Evolutionary conservation across 495 filamentous ascomycete species (phyloP).

Genomic region (Aspergillus olivimuriae): DNA sequence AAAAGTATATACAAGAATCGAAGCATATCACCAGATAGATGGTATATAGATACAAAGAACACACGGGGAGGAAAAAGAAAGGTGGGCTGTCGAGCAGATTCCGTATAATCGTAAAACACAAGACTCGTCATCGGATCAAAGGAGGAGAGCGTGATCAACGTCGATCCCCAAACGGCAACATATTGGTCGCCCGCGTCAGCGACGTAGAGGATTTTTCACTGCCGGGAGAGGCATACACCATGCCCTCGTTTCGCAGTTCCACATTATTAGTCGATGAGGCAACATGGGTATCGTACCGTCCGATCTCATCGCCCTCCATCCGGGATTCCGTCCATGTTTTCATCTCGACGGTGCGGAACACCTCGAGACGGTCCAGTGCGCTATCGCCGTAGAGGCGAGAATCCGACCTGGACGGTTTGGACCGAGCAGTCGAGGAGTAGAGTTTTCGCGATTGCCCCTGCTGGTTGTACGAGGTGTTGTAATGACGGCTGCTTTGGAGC

Average conservation of each 20-base stretch:
- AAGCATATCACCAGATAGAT: too few relatives aligned
- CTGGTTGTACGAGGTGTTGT: slow-evolving; percentile 15
- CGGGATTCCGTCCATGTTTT: slow-evolving; percentile 25
- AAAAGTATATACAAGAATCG: too few relatives aligned
- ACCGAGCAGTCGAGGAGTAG: slow-evolving; percentile 18
- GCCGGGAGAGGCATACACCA: slow-evolving; percentile 15
- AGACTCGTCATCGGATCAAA: background rate
- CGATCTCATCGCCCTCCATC: slow-evolving; percentile 8
- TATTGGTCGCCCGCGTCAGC: slow-evolving; percentile 2
- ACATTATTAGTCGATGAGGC: slow-evolving; percentile 11
- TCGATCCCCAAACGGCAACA: slow-evolving; percentile 1
- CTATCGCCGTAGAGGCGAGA: slow-evolving; percentile 5
- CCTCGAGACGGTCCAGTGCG: slow-evolving; percentile 9
- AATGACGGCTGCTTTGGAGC: slow-evolving; percentile 23
- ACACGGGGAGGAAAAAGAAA: background rate
- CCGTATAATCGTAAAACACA: background rate
- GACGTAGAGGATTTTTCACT: slow-evolving; percentile 13
- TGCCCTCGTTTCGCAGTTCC: slow-evolving; percentile 14
- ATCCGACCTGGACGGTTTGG: slow-evolving; percentile 7
- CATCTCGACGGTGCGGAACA: slow-evolving; percentile 29
- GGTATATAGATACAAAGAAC: too few relatives aligned
- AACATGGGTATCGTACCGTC: slow-evolving; percentile 11
- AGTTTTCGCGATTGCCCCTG: slow-evolving; percentile 19
- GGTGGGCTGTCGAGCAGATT: background rate
- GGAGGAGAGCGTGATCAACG: background rate